Conservation (phyloP, 208 protist species). For the Chromosphaera perkinsii region DNA sequence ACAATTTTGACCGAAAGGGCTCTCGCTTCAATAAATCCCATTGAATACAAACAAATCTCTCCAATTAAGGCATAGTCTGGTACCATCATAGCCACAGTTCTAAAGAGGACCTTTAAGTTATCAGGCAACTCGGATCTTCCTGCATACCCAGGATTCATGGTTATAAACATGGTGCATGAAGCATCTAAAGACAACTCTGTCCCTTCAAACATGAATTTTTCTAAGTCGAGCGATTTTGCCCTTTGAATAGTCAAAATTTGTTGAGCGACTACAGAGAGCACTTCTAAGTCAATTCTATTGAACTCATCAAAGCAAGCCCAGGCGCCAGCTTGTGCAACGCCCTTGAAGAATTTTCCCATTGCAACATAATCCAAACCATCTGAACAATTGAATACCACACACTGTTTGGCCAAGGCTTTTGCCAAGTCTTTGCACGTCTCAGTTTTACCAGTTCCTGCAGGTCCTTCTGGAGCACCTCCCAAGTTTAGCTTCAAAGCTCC, state of each 20-base stretch:
- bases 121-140: constrained; percentile 89
- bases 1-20: constrained; percentile 87
- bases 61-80: constrained; percentile 95
- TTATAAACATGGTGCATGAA: constrained; percentile 89
- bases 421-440: too few species aligned
- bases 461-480: too few species aligned
- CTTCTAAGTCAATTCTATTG: too few species aligned
- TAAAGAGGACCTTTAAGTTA: constrained; percentile 54
- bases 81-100: constrained; percentile 63
- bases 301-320: too few species aligned
- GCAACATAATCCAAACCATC: too few species aligned
- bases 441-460: too few species aligned
- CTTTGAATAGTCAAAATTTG: constrained; percentile 86
- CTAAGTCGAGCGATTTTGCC: constrained; percentile 65
- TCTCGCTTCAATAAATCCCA: constrained; percentile 86
- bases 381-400: too few species aligned
- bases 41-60: constrained; percentile 93
- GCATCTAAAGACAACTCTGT: constrained; percentile 76
- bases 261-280: too few species aligned
- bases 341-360: too few species aligned
- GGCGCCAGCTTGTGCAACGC: too few species aligned
- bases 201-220: constrained; percentile 87
- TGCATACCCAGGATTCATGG: constrained; percentile 96
- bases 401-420: too few species aligned
- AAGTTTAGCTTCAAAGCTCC: too few species aligned